Evolutionary conservation across 2,329 filamentous ascomycete species (phyloP).

Genomic region (Scedosporium boydii): DNA sequence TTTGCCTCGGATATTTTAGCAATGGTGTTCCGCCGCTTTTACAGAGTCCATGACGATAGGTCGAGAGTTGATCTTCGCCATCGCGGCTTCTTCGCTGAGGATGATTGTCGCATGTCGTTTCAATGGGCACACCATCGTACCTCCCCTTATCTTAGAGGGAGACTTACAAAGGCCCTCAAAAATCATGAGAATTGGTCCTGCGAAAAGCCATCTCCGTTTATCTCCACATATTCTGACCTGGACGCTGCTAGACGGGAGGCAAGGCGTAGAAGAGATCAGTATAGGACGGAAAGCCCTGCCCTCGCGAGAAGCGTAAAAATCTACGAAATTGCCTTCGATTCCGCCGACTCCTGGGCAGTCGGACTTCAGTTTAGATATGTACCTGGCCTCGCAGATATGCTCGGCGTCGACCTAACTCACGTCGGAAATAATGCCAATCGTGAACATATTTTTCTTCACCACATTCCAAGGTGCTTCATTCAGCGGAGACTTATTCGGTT

Average conservation of each 20-base stretch:
- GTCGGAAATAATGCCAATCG: background rate
- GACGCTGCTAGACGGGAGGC: background rate
- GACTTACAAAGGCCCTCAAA: background rate
- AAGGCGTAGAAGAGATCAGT: background rate
- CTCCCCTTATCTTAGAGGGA: background rate
- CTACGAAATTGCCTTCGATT: background rate
- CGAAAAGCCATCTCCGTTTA: background rate
- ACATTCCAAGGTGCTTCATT: background rate
- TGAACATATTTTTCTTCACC: background rate
- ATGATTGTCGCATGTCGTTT: background rate
- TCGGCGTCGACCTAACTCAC: background rate
- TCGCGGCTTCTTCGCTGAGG: background rate
- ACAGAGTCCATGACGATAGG: background rate
- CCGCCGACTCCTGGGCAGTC: background rate
- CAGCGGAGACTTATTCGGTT: no score
- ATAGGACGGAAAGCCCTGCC: background rate
- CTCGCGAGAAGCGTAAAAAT: background rate
- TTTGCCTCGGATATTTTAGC: no score
- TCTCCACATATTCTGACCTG: background rate
- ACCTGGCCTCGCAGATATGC: background rate
- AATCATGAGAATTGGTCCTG: background rate
- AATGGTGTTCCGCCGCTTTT: background rate
- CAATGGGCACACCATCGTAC: background rate
- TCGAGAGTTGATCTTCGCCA: background rate
- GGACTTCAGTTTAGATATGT: background rate